Evolutionary conservation across 1,284 basidiomycete species (phyloP).

Genomic region (Peniophora sp.): DNA sequence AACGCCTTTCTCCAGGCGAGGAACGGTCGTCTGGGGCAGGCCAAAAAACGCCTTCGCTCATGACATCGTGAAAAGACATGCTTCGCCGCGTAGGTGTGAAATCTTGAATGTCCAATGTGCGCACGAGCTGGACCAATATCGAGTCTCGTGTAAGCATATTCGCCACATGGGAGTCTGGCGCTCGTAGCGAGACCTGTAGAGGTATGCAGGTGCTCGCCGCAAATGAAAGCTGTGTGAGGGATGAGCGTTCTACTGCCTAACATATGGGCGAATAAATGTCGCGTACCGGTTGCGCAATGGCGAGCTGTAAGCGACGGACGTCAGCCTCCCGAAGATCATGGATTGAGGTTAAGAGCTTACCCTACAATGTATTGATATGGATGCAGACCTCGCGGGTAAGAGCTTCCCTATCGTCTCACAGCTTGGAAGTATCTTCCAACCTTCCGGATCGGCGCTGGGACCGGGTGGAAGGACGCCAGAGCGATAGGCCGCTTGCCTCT

Average conservation of each 20-base stretch:
- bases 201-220: neutral
- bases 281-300: neutral
- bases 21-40: neutral
- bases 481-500: neutral
- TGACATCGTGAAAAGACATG: slow-evolving; percentile 1
- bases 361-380: neutral
- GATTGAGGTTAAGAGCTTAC: neutral
- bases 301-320: neutral
- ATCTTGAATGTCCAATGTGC: neutral
- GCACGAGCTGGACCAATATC: neutral
- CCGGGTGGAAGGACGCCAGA: neutral
- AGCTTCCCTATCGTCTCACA: neutral
- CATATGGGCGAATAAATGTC: neutral
- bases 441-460: neutral
- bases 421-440: slow-evolving; percentile 1
- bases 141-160: neutral
- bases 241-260: neutral
- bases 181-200: neutral
- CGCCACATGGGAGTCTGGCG: neutral
- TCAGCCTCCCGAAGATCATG: neutral
- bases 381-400: neutral
- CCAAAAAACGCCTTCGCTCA: neutral
- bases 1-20: neutral
- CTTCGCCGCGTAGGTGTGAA: neutral
- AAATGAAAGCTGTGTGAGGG: neutral